A percentile compares a stretch with the other conserved stretches of the same genome.
phyloP scores from a whole-genome alignment of 1,284 basidiomycete species.

The Microbotryum lychnidis-dioicae region DNA sequence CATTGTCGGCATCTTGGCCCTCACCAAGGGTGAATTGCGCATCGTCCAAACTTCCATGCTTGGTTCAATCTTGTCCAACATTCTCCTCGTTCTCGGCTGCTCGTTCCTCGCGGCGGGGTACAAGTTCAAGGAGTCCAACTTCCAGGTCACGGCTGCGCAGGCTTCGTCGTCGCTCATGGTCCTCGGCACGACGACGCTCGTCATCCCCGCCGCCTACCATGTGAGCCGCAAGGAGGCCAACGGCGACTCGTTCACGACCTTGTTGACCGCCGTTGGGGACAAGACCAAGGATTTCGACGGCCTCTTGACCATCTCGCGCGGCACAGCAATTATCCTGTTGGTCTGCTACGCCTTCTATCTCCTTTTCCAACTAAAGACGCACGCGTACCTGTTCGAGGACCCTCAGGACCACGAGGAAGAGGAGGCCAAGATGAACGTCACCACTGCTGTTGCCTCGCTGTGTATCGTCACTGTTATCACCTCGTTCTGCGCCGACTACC shows the following conservation, averaged over 20 bases:
- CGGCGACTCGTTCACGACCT: slow-evolving; percentile 8
- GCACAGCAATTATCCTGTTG: slow-evolving; percentile 73
- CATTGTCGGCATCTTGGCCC: slow-evolving; percentile 45
- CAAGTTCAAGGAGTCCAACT: slow-evolving; percentile 58
- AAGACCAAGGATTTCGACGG: slow-evolving; percentile 41
- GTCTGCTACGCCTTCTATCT: slow-evolving; percentile 65
- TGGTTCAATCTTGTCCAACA: slow-evolving; percentile 56
- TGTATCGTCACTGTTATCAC: slow-evolving; percentile 64
- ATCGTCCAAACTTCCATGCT: slow-evolving; percentile 66
- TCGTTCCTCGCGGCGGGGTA: slow-evolving; percentile 60
- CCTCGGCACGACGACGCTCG: slow-evolving; percentile 32
- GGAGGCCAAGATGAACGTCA: slow-evolving; percentile 57
- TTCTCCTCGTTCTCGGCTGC: slow-evolving; percentile 76
- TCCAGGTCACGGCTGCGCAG: slow-evolving; percentile 76
- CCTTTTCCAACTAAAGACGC: slow-evolving; percentile 49
- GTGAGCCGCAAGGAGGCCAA: slow-evolving; percentile 27
- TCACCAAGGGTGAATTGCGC: slow-evolving; percentile 66
- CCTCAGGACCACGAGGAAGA: slow-evolving; percentile 48
- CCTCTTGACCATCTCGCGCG: slow-evolving; percentile 68
- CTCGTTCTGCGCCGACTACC: slow-evolving; percentile 69
- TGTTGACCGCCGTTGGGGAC: slow-evolving; percentile 9
- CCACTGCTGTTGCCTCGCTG: slow-evolving; percentile 51
- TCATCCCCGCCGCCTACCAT: slow-evolving; percentile 37
- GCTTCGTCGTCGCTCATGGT: slow-evolving; percentile 50
- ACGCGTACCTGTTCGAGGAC: slow-evolving; percentile 47